A percentile compares a stretch with the other conserved stretches of the same genome.
Evolutionary conservation across 1,284 basidiomycete genomes (phyloP).

Genomic region (Waitea zeae): DNA sequence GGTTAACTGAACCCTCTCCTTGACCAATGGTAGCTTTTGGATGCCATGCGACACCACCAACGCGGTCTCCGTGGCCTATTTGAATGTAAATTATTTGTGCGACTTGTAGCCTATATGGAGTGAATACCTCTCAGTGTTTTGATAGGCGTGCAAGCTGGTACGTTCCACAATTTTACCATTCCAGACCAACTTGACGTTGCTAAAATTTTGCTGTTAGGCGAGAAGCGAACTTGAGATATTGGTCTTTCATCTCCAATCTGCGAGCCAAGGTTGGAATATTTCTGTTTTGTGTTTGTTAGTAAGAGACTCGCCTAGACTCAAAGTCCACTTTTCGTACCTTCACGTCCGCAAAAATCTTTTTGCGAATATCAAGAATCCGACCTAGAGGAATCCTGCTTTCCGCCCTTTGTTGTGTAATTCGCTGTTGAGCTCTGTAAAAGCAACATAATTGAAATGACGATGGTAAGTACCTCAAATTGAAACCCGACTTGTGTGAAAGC

Average conservation of each 20-base stretch:
- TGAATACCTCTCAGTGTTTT: conserved; percentile 55
- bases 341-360: conserved; percentile 76
- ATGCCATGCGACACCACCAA: conserved; percentile 97
- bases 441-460: conserved; percentile 18
- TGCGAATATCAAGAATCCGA: conserved; percentile 82
- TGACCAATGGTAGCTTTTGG: conserved; percentile 81
- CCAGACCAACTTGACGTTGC: conserved; percentile 96
- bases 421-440: conserved; percentile 73
- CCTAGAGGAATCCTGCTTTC: conserved; percentile 81
- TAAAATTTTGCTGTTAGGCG: conserved; percentile 77
- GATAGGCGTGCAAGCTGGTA: conserved; percentile 74
- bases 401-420: conserved; percentile 77
- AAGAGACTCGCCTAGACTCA: neutral
- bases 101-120: no score
- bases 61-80: conserved; percentile 76
- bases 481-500: conserved; percentile 35
- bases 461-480: conserved; percentile 66
- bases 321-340: conserved; percentile 37
- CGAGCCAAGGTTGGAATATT: conserved; percentile 84
- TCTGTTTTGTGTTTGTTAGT: conserved; percentile 34
- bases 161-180: conserved; percentile 85
- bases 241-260: conserved; percentile 96
- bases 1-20: conserved; percentile 52
- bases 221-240: conserved; percentile 86
- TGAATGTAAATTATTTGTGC: no score